Conservation (phyloP, 2,329 filamentous ascomycete species). For the Aotearoamyces nothofagi region DNA sequence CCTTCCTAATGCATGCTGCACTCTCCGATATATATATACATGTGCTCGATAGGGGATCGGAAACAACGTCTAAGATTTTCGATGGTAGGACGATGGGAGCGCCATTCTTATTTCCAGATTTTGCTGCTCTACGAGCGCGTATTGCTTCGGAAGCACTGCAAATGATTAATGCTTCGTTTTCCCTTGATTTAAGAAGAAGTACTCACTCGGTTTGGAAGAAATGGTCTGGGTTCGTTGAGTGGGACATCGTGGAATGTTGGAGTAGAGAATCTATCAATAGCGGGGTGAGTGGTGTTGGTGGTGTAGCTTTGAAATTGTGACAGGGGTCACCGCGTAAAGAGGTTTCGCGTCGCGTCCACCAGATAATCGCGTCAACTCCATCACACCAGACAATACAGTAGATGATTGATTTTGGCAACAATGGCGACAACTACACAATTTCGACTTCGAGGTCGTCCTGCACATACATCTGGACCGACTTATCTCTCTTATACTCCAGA, state of each 20-base stretch:
- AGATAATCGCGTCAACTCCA: constrained; percentile 2
- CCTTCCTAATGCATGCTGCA: constrained; percentile 59
- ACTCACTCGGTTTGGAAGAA: constrained; percentile 88
- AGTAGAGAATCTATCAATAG: background rate
- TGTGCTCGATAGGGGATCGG: constrained; percentile 46
- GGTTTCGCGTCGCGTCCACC: constrained; percentile 10
- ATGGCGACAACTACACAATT: constrained; percentile 20
- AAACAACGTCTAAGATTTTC: constrained; percentile 65
- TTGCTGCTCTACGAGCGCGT: constrained; percentile 48
- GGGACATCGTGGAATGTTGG: constrained; percentile 32
- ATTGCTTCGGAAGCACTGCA: constrained; percentile 14
- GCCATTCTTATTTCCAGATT: constrained; percentile 64
- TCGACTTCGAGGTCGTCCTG: constrained; percentile 48
- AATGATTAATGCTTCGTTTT: background rate
- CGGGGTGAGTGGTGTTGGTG: constrained; percentile 1
- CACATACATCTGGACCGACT: constrained; percentile 73
- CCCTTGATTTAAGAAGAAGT: background rate
- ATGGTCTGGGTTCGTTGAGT: constrained; percentile 58
- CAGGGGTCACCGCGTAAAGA: constrained; percentile 9
- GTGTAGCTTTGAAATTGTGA: constrained; percentile 1
- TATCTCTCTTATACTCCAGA: constrained; percentile 82
- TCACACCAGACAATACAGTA: background rate
- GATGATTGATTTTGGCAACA: constrained; percentile 5
- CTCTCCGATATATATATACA: constrained; percentile 74
- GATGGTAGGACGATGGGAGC: constrained; percentile 66